Conservation (phyloP, 179 eudicot species). For the Gypsophila paniculata region DNA sequence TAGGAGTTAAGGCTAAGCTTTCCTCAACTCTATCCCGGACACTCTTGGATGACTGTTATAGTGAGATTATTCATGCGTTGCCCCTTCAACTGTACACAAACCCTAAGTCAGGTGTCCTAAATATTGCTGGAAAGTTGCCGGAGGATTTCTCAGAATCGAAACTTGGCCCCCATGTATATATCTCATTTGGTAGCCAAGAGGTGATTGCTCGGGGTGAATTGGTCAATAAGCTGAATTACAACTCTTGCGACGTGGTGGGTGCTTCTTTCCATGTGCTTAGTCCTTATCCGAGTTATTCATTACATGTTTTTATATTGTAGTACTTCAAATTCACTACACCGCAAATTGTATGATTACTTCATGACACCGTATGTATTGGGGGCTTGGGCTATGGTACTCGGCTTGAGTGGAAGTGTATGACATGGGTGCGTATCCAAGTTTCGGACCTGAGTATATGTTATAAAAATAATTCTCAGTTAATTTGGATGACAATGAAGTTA, state of each 20-base stretch:
- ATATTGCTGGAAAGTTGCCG: constrained; percentile 62
- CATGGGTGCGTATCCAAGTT: too few relatives aligned
- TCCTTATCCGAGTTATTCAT: constrained; percentile 9
- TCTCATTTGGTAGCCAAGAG: constrained; percentile 65
- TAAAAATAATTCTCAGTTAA: too few relatives aligned
- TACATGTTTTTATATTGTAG: constrained; percentile 1
- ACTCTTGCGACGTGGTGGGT: constrained; percentile 67
- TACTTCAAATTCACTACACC: not conserved
- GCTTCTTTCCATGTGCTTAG: not conserved
- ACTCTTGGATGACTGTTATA: constrained; percentile 54
- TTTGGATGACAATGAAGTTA: too few relatives aligned
- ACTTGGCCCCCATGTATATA: constrained; percentile 65
- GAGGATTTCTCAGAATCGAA: constrained; percentile 49
- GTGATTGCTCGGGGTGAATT: constrained; percentile 63
- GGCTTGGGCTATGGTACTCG: too few relatives aligned
- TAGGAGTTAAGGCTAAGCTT: constrained; percentile 63
- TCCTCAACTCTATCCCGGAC: constrained; percentile 51
- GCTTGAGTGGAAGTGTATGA: too few relatives aligned
- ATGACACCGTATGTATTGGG: too few relatives aligned
- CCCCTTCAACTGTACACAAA: constrained; percentile 76
- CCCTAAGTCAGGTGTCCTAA: constrained; percentile 64
- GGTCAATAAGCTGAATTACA: constrained; percentile 53
- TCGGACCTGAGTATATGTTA: too few relatives aligned
- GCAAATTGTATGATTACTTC: not conserved
- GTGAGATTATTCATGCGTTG: constrained; percentile 50